Evolutionary conservation across 2,329 filamentous ascomycete species (phyloP).

Genomic region (Penicillium glabrum): DNA sequence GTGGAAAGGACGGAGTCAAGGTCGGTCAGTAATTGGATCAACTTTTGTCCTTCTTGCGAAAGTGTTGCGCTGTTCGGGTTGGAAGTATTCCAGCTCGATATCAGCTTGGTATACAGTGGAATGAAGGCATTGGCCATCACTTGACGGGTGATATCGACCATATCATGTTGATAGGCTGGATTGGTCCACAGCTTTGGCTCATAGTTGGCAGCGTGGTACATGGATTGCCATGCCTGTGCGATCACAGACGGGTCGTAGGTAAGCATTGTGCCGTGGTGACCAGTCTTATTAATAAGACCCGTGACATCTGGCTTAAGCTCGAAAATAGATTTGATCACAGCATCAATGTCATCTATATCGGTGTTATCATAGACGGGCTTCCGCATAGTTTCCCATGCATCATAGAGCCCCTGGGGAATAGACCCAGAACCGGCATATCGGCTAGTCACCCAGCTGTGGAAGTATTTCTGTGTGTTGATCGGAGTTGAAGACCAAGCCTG

Average conservation of each 20-base stretch:
- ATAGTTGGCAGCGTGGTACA: conserved; percentile 37
- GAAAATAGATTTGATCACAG: conserved; percentile 49
- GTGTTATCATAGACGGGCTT: conserved; percentile 52
- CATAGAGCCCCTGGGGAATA: conserved; percentile 37
- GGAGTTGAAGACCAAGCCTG: conserved; percentile 50
- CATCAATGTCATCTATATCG: conserved; percentile 36
- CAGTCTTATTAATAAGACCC: conserved; percentile 41
- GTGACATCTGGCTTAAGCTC: conserved; percentile 47
- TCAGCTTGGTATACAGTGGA: conserved; percentile 38
- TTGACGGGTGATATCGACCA: conserved; percentile 53
- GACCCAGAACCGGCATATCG: conserved; percentile 39
- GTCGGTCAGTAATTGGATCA: conserved; percentile 36
- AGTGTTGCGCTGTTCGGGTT: conserved; percentile 19
- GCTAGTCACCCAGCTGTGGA: conserved; percentile 46
- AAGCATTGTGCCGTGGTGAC: conserved; percentile 36
- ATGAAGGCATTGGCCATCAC: conserved; percentile 50
- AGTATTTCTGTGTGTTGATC: conserved; percentile 49
- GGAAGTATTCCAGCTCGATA: conserved; percentile 34
- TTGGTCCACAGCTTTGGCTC: conserved; percentile 41
- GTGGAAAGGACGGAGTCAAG: conserved; percentile 46
- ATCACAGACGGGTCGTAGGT: conserved; percentile 44
- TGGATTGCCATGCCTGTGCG: conserved; percentile 40
- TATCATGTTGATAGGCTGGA: conserved; percentile 47
- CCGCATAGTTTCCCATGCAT: conserved; percentile 50
- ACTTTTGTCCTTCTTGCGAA: conserved; percentile 25